These are phyloP conservation scores for Ramaria sp. DNA, from an alignment of 768 basidiomycete genomes.

Conservation along the genomic window DNA sequence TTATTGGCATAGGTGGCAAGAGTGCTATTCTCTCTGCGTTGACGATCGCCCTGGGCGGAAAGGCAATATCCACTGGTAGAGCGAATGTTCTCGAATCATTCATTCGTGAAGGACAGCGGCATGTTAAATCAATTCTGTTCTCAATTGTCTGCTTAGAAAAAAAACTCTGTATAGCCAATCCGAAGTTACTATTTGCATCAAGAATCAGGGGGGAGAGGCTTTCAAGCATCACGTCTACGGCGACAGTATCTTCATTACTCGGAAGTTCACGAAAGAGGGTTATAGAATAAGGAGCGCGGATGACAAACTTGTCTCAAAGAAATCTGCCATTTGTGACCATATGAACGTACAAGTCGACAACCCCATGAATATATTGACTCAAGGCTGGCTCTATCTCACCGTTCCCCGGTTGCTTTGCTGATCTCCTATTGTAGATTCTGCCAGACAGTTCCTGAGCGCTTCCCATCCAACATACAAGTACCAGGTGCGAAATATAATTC, in stretches of 20 bases:
- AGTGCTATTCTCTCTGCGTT: slow-evolving; percentile 91
- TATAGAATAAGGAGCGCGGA: slow-evolving; percentile 79
- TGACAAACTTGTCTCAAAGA: slow-evolving; percentile 55
- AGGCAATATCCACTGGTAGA: slow-evolving; percentile 84
- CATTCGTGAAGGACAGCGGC: slow-evolving; percentile 77
- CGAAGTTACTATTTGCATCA: slow-evolving; percentile 70
- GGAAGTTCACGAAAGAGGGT: slow-evolving; percentile 70
- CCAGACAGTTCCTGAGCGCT: slow-evolving; percentile 76
- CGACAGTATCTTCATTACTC: slow-evolving; percentile 73
- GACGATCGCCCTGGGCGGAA: slow-evolving; percentile 88
- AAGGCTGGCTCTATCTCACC: slow-evolving; percentile 35
- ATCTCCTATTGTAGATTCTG: slow-evolving; percentile 38
- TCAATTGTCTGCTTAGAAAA: not conserved
- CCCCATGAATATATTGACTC: slow-evolving; percentile 89
- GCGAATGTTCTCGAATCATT: slow-evolving; percentile 77
- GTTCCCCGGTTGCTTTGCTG: slow-evolving; percentile 9
- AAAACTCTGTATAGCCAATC: slow-evolving; percentile 34
- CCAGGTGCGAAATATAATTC: slow-evolving; percentile 39
- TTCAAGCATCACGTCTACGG: slow-evolving; percentile 81
- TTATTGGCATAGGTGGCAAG: slow-evolving; percentile 61
- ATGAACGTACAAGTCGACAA: slow-evolving; percentile 98
- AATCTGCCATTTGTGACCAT: slow-evolving; percentile 88
- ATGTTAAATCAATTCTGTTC: slow-evolving; percentile 17
- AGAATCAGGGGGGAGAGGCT: slow-evolving; percentile 88
- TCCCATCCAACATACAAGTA: slow-evolving; percentile 82